These are phyloP conservation scores for Ustilago xerochloae DNA, from an alignment of 1,284 basidiomycete species.

Conservation along the genomic window DNA sequence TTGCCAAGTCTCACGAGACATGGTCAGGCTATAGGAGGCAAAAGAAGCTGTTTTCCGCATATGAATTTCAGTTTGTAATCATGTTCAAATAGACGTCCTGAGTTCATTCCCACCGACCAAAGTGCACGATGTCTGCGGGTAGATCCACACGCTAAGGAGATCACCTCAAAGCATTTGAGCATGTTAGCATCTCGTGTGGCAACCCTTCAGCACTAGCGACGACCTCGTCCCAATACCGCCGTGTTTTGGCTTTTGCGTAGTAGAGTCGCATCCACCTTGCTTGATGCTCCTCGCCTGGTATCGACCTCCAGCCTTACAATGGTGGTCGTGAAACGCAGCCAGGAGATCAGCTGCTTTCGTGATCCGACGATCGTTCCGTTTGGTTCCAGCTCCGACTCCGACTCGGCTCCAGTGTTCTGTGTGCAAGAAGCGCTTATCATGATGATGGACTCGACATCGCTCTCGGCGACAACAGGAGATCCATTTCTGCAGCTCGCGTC, in stretches of 20 bases:
- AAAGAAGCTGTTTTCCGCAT: too few species aligned
- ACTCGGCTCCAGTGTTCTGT: constrained; percentile 15
- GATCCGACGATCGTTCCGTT: constrained; percentile 17
- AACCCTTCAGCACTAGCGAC: too few species aligned
- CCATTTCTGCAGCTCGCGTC: neutral
- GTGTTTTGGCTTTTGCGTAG: neutral
- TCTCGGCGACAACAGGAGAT: neutral
- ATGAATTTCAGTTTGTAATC: too few species aligned
- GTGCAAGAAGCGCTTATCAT: neutral
- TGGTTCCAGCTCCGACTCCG: constrained; percentile 18
- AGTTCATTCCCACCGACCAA: too few species aligned
- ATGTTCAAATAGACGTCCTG: too few species aligned
- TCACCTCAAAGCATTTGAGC: too few species aligned
- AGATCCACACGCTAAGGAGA: too few species aligned
- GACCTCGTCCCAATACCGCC: too few species aligned
- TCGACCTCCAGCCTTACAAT: neutral
- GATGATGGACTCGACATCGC: neutral
- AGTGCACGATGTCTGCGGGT: too few species aligned
- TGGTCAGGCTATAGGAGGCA: neutral
- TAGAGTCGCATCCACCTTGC: neutral
- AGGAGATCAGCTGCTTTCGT: constrained; percentile 3
- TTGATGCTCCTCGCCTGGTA: neutral
- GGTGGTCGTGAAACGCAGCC: neutral
- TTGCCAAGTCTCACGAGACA: neutral
- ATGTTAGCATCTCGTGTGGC: too few species aligned